These are phyloP conservation scores for Mortierella alpina DNA, from an alignment of 192 early-diverging fungal genomes.

Conservation along the genomic window DNA sequence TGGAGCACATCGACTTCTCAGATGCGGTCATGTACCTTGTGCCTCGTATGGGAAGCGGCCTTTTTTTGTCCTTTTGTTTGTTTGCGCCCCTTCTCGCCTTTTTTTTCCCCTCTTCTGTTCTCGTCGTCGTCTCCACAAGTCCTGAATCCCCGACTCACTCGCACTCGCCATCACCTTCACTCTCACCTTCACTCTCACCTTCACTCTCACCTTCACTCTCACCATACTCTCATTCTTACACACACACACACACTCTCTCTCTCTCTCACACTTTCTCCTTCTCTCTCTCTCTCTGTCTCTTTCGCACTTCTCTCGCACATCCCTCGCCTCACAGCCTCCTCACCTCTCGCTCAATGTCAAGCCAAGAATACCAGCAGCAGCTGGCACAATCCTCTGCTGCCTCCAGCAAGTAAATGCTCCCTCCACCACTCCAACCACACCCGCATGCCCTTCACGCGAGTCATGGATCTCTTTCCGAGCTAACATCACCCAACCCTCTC, in stretches of 20 bases:
- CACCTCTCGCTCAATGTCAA: conserved; percentile 1
- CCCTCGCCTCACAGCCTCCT: conserved; percentile 23
- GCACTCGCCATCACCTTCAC: neutral
- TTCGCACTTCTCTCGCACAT: no score
- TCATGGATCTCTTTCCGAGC: conserved; percentile 18
- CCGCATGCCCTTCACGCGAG: no score
- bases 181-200: neutral
- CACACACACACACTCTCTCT: neutral
- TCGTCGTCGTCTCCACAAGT: no score
- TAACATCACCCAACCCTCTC: conserved; percentile 36
- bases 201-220: neutral
- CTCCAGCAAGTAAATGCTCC: conserved; percentile 20
- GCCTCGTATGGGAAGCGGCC: no score
- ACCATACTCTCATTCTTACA: neutral
- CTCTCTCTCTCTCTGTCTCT: conserved; percentile 23
- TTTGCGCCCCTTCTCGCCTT: neutral
- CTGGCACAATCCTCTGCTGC: neutral
- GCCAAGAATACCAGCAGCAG: neutral
- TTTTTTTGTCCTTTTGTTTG: neutral
- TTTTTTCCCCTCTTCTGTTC: neutral
- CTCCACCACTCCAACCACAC: no score
- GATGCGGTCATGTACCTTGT: no score
- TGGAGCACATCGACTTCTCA: no score
- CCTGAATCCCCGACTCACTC: no score
- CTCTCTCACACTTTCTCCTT: conserved; percentile 37